Evolutionary conservation across 768 basidiomycete species (phyloP).

Genomic region (Serendipita sp.): DNA sequence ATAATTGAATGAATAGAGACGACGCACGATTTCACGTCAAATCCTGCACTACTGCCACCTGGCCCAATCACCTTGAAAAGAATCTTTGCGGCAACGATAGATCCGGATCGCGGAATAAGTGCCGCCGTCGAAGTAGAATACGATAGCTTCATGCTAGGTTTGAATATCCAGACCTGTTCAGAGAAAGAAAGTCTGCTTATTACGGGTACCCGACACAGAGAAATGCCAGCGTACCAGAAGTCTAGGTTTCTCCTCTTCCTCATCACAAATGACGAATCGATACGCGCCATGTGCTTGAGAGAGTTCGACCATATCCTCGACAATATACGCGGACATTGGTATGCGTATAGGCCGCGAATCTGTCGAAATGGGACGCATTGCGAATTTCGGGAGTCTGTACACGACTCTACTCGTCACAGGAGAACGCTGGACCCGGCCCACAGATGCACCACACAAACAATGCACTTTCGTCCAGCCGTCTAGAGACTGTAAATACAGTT

Average conservation of each 20-base stretch:
- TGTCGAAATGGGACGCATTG: conserved; percentile 53
- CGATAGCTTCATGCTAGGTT: conserved; percentile 66
- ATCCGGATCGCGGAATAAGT: conserved; percentile 42
- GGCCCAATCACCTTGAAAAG: conserved; percentile 57
- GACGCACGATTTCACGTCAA: conserved; percentile 39
- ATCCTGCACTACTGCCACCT: conserved; percentile 30
- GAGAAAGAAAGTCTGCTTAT: not conserved
- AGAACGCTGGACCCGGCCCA: conserved; percentile 53
- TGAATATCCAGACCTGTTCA: conserved; percentile 82
- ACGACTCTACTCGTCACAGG: conserved; percentile 22
- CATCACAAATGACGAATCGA: conserved; percentile 76
- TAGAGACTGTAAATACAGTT: conserved; percentile 25
- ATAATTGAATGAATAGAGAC: not conserved
- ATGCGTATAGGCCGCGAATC: conserved; percentile 33
- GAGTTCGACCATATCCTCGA: conserved; percentile 82
- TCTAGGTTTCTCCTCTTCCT: conserved; percentile 64
- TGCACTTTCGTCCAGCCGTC: conserved; percentile 50
- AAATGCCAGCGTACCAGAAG: conserved; percentile 37
- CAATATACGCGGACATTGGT: conserved; percentile 75
- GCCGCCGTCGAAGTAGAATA: conserved; percentile 43
- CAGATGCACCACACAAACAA: conserved; percentile 70
- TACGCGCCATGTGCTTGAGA: conserved; percentile 87
- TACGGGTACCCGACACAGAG: conserved; percentile 15
- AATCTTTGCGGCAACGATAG: conserved; percentile 62
- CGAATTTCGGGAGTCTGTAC: conserved; percentile 69